These are phyloP conservation scores for Capillidium heterosporum DNA, from an alignment of 371 early-diverging fungal genomes.

Conservation along the genomic window DNA sequence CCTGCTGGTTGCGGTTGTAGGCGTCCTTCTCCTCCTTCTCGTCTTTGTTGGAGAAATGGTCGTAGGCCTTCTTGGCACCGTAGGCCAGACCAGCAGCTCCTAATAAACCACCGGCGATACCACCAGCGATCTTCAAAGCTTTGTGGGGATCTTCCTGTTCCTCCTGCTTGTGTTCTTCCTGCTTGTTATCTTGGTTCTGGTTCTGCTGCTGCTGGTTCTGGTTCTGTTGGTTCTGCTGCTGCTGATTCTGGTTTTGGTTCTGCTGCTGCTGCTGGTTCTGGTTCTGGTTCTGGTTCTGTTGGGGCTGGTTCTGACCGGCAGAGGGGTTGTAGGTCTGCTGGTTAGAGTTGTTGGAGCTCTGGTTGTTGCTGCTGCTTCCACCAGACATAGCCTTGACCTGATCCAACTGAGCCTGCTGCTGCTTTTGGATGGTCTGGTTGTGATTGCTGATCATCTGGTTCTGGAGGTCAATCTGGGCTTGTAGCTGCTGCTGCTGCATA, in stretches of 20 bases:
- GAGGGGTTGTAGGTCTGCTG: background rate
- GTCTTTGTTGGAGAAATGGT: background rate
- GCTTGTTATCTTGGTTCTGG: background rate
- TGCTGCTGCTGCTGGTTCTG: background rate
- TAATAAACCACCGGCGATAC: conserved; percentile 2
- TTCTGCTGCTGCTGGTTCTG: background rate
- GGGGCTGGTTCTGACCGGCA: background rate
- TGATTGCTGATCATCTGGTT: conserved; percentile 3
- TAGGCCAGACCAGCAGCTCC: conserved; percentile 3
- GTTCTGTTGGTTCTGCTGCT: background rate
- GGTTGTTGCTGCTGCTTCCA: background rate
- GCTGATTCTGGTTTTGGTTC: background rate
- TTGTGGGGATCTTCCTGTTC: background rate
- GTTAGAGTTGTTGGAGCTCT: background rate
- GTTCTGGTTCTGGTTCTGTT: background rate
- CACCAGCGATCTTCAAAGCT: conserved; percentile 1
- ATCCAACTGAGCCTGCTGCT: conserved; percentile 1
- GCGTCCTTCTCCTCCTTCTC: background rate
- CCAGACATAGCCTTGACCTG: background rate
- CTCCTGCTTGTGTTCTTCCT: background rate
- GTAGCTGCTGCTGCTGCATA: conserved; percentile 5
- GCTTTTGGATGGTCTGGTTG: background rate
- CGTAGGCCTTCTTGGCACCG: background rate
- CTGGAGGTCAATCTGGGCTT: conserved; percentile 5
- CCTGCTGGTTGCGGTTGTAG: no score